Percentiles rank a stretch among this genome's conserved stretches.
Conservation (phyloP, 2,329 filamentous ascomycete species). For the Fusarium musae region DNA sequence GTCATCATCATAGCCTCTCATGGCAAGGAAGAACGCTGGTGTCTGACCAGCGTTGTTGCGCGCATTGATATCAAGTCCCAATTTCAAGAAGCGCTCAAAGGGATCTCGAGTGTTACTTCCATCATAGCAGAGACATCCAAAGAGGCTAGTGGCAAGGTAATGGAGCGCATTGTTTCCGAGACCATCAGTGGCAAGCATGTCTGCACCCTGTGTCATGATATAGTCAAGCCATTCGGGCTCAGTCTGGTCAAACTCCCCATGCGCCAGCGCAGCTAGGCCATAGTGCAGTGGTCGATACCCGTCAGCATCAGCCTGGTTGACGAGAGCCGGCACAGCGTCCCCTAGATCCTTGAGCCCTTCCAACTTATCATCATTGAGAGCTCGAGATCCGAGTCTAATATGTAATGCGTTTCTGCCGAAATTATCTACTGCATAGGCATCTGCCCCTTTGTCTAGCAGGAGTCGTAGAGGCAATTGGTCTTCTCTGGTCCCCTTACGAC, state of each 20-base stretch:
- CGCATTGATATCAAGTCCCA: conserved; percentile 27
- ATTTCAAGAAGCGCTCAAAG: conserved; percentile 9
- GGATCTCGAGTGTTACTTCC: neutral
- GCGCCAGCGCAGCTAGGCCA: neutral
- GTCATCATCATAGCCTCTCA: neutral
- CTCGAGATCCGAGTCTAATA: neutral
- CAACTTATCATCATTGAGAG: neutral
- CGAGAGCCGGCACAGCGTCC: neutral
- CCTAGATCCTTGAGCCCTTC: conserved; percentile 3
- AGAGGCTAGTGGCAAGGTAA: conserved; percentile 6
- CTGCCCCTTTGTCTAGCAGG: conserved; percentile 24
- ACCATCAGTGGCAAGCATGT: conserved; percentile 17
- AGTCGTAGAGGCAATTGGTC: neutral
- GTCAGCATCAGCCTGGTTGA: conserved; percentile 26
- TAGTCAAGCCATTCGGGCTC: conserved; percentile 14
- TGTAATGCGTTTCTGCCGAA: conserved; percentile 29
- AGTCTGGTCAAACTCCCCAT: neutral
- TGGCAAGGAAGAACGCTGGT: conserved; percentile 14
- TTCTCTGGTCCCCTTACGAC: rapidly evolving
- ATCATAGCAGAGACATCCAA: neutral
- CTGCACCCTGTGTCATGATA: conserved; percentile 13
- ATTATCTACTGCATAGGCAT: conserved; percentile 17
- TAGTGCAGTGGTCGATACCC: conserved; percentile 35
- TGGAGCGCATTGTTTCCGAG: conserved; percentile 23
- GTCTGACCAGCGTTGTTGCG: conserved; percentile 27